A percentile compares a stretch with the other conserved stretches of the same genome.
These are phyloP conservation scores for Pseudozyma sp. DNA, from an alignment of 1,284 basidiomycete genomes.

Conservation along the genomic window DNA sequence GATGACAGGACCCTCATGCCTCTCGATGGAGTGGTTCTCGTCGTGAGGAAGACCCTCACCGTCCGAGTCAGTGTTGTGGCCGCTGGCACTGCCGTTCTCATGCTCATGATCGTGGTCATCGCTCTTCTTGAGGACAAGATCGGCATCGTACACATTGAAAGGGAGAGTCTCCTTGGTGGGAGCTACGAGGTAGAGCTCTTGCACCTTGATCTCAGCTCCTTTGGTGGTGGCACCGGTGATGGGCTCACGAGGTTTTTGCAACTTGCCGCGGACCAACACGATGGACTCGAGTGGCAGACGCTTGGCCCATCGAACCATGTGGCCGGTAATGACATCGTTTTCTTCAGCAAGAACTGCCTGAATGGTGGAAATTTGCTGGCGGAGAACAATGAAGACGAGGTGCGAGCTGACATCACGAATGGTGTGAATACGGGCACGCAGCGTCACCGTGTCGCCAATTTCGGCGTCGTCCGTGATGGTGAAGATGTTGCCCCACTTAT, in stretches of 20 bases:
- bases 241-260: conserved; percentile 57
- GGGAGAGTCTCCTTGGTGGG: conserved; percentile 55
- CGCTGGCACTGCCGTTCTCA: conserved; percentile 13
- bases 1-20: conserved; percentile 45
- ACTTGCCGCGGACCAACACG: conserved; percentile 55
- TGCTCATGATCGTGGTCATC: conserved; percentile 40
- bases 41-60: conserved; percentile 24
- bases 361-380: conserved; percentile 59
- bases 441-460: conserved; percentile 43
- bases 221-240: conserved; percentile 58
- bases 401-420: conserved; percentile 60
- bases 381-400: conserved; percentile 63
- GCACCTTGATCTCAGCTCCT: conserved; percentile 60
- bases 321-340: conserved; percentile 42
- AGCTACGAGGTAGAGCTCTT: conserved; percentile 57
- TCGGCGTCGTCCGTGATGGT: conserved; percentile 36
- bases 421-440: conserved; percentile 61
- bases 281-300: conserved; percentile 59
- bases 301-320: conserved; percentile 65
- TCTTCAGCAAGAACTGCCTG: conserved; percentile 61
- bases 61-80: conserved; percentile 22
- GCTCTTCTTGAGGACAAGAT: conserved; percentile 48
- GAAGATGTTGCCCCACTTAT: conserved; percentile 35
- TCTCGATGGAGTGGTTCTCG: conserved; percentile 39
- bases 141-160: conserved; percentile 65